Conservation (phyloP, 495 filamentous ascomycete genomes). For the Podospora pseudopauciseta region DNA sequence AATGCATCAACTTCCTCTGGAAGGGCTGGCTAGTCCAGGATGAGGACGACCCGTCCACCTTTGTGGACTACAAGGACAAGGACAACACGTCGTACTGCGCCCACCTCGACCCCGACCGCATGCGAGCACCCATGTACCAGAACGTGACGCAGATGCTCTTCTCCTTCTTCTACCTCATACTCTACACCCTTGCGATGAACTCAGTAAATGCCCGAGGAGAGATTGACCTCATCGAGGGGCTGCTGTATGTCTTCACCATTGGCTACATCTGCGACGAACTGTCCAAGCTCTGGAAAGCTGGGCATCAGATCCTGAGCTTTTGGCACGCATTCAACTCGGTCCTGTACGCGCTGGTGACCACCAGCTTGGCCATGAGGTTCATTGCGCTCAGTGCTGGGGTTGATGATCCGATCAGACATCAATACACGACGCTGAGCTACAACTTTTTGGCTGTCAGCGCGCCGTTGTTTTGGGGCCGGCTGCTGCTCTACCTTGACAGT, state of each 20-base stretch:
- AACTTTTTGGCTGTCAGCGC: conserved; percentile 88
- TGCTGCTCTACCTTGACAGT: conserved; percentile 88
- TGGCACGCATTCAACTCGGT: conserved; percentile 92
- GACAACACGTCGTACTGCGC: conserved; percentile 67
- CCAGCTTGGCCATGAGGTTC: conserved; percentile 73
- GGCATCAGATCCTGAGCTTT: conserved; percentile 81
- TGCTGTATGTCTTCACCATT: conserved; percentile 87
- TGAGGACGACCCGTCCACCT: conserved; percentile 78
- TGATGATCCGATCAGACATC: conserved; percentile 49
- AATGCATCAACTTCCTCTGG: conserved; percentile 88
- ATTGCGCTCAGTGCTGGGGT: conserved; percentile 64
- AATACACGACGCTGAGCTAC: conserved; percentile 79
- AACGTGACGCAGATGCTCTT: conserved; percentile 81
- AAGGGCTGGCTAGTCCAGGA: conserved; percentile 94
- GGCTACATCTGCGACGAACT: conserved; percentile 90
- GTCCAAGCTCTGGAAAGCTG: conserved; percentile 88
- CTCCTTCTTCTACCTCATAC: conserved; percentile 72
- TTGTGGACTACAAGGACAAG: conserved; percentile 76
- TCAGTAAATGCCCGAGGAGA: conserved; percentile 74
- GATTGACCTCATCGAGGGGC: conserved; percentile 75
- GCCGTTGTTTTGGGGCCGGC: conserved; percentile 94
- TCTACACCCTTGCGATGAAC: conserved; percentile 91
- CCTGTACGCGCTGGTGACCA: conserved; percentile 71
- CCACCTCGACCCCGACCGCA: conserved; percentile 89
- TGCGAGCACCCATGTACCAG: conserved; percentile 89